phyloP scores from a whole-genome alignment of 2,329 filamentous ascomycete genomes.

The Myriosclerotinia scirpicola region DNA sequence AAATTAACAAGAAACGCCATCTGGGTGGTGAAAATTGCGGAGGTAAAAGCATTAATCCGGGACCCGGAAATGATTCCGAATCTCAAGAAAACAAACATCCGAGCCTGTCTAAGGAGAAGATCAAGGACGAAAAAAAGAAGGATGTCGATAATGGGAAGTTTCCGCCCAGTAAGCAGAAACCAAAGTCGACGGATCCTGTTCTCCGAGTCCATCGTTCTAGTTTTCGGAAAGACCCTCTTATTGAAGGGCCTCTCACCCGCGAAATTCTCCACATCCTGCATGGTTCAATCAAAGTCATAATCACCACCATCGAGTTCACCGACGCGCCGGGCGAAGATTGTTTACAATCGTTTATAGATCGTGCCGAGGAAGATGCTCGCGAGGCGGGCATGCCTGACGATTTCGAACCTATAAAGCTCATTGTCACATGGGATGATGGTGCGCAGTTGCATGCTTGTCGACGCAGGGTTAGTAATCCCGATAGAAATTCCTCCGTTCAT shows the following conservation, averaged over 20 bases:
- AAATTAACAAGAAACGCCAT: too few relatives aligned
- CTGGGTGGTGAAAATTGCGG: too few relatives aligned
- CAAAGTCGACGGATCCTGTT: too few relatives aligned
- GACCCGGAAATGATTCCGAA: too few relatives aligned
- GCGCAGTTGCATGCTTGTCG: not conserved
- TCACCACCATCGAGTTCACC: conserved; percentile 7
- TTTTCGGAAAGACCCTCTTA: too few relatives aligned
- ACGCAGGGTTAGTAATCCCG: not conserved
- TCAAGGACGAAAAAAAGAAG: too few relatives aligned
- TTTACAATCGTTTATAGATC: conserved; percentile 3
- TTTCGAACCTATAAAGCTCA: not conserved
- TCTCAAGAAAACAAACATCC: too few relatives aligned
- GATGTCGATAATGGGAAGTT: too few relatives aligned
- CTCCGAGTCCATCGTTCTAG: too few relatives aligned
- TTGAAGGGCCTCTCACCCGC: not conserved
- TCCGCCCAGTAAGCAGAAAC: too few relatives aligned
- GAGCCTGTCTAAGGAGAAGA: too few relatives aligned
- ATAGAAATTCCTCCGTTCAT: not conserved
- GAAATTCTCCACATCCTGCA: not conserved
- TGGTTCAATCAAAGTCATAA: not conserved
- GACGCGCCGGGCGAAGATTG: conserved; percentile 1
- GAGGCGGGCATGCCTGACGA: not conserved
- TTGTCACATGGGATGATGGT: not conserved
- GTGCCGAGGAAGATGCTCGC: not conserved
- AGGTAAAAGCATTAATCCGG: too few relatives aligned